phyloP scores from a whole-genome alignment of 2,329 filamentous ascomycete genomes.

The Colletotrichum euphorbiae region DNA sequence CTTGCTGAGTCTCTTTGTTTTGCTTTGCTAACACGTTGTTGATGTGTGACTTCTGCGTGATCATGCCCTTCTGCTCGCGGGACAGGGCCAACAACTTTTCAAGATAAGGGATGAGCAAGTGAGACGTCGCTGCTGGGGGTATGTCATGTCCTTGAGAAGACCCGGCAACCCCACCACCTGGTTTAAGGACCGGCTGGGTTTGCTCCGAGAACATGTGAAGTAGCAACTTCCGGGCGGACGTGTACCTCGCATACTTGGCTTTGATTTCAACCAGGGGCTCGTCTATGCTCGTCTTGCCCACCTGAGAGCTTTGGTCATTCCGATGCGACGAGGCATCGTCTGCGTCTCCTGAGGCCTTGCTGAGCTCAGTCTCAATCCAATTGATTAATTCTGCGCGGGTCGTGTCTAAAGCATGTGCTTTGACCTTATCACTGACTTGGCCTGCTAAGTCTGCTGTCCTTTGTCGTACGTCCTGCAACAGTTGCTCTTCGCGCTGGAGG shows the following conservation, averaged over 20 bases:
- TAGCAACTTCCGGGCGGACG: conserved; percentile 61
- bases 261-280: conserved; percentile 60
- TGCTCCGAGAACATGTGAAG: conserved; percentile 54
- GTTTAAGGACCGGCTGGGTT: conserved; percentile 45
- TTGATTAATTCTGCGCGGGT: conserved; percentile 71
- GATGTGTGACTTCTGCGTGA: conserved; percentile 69
- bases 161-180: conserved; percentile 15
- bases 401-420: conserved; percentile 64
- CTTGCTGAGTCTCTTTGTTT: conserved; percentile 61
- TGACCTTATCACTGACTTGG: conserved; percentile 53
- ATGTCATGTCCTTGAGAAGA: conserved; percentile 34
- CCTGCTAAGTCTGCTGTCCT: conserved; percentile 43
- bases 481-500: conserved; percentile 66
- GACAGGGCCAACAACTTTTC: conserved; percentile 64
- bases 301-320: conserved; percentile 40
- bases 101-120: conserved; percentile 69
- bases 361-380: conserved; percentile 74
- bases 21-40: conserved; percentile 62
- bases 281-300: conserved; percentile 48
- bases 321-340: conserved; percentile 41
- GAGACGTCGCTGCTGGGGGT: conserved; percentile 45
- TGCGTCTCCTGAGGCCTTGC: conserved; percentile 58
- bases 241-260: conserved; percentile 66
- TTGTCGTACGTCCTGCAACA: conserved; percentile 57
- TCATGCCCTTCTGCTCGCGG: conserved; percentile 66